These are phyloP conservation scores for Saksenaea oblongispora DNA, from an alignment of 371 early-diverging fungal genomes.

Conservation along the genomic window DNA sequence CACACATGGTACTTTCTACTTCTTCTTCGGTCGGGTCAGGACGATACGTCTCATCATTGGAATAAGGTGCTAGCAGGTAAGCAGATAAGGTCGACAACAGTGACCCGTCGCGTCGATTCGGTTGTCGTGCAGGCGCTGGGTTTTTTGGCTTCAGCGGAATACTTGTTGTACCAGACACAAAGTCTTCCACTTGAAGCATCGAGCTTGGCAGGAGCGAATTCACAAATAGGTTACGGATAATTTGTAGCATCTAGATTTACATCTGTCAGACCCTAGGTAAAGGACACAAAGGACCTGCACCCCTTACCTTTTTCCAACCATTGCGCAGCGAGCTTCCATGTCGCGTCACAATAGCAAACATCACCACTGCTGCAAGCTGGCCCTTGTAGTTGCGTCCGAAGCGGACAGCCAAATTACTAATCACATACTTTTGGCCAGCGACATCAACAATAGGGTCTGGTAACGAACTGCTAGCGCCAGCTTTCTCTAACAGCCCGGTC, in stretches of 20 bases:
- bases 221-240: constrained; percentile 81
- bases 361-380: constrained; percentile 85
- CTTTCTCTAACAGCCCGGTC: constrained; percentile 69
- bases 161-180: constrained; percentile 67
- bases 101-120: constrained; percentile 64
- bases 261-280: background rate
- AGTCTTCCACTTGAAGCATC: constrained; percentile 74
- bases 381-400: constrained; percentile 89
- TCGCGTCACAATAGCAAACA: constrained; percentile 77
- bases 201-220: constrained; percentile 64
- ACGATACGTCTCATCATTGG: constrained; percentile 56
- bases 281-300: background rate
- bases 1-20: constrained; percentile 68
- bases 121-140: constrained; percentile 49
- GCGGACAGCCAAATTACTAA: constrained; percentile 73
- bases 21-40: constrained; percentile 77
- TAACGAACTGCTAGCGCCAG: constrained; percentile 43
- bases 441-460: constrained; percentile 65
- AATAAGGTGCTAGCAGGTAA: constrained; percentile 74
- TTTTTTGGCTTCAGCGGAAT: constrained; percentile 70
- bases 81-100: constrained; percentile 78
- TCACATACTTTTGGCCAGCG: constrained; percentile 64
- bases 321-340: constrained; percentile 70
- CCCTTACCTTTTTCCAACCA: constrained; percentile 72
- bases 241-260: constrained; percentile 54